Evolutionary conservation across 2,329 filamentous ascomycete species (phyloP), one percentile per base, ranked within the genome.

Genomic region (Alternaria longipes): DNA sequence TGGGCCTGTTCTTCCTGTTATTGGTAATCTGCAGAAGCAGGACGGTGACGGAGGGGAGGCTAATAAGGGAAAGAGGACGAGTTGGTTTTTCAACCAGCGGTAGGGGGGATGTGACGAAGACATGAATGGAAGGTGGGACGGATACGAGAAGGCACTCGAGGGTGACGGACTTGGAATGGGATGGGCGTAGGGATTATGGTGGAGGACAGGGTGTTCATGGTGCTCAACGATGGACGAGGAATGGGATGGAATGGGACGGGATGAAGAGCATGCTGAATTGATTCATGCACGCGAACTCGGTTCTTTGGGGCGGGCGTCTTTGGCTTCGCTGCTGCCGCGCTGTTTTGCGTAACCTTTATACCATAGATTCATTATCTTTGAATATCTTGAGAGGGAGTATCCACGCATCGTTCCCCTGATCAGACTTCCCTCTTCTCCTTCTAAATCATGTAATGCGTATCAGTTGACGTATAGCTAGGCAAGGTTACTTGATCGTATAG

Each of bases 1-100:
- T 30, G 71, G 73, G 2, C 79, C 80, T 7, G 71, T 77, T 8
- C 74, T 81, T 1, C 81, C 82, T 5, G 79, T 80, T 18, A 78
- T 83, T 54, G 78, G 79, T 44, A 80, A 76, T 32, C 66, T 84
- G 50, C 81, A 83, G 69, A 69, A 85, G 76, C 85, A 89, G 79
- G 87, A 84, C 47, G 66, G 65, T 12, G 87, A 84, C 22, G 61
- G 62, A 1, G 69, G 72, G 71, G 87, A 89, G 76, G 80, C 56
- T 3, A 56, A 80, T 67, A 76, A 78, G 69, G 85, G 81, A 81
- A 92, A 91, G 86, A 85, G 90, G 72, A 88, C 85, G 73, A 91
- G 89, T 78, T 91, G 89, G 89, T 91, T 91, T 82, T 91, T 90
- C 79, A 88, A 89, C 26, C 54, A 64, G 59, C 59, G 62, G 38